Evolutionary conservation across 139 green algal genomes (phyloP), one percentile per base, ranked within the genome.

Genomic region (Eudorina sp.): DNA sequence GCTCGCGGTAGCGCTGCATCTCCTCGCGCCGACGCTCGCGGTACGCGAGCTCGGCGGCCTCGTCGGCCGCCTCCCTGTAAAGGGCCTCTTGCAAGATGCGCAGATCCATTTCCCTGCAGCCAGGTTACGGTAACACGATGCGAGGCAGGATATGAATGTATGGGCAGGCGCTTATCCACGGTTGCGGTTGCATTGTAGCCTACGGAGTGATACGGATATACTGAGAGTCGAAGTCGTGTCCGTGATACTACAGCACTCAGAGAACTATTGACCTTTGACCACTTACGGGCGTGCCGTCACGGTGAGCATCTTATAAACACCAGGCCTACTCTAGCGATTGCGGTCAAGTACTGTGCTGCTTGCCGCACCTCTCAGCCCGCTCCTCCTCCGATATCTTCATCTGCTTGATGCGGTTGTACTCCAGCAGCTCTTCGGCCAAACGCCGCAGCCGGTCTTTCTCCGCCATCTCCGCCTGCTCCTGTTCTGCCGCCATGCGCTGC

Each of bases 391-490:
- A 91, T 31, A 95, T 86, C 83, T 94, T 81, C 72, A 83, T 87
- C 55, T 91, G 90, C 72, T 91, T 93, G 43, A 93, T 86, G 62
- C 66, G 74, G 81, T 96, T 96, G 81, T 93, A 96, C 80, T 94
- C 88, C 58, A 89, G 85, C 48, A 95, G 83, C 79, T 96, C 93
- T 27, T 85, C 83, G 21, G 90, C 88, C 83, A 95, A 87, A 48
- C 53, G 36, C 75, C 62, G 48, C 92, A 94, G 89, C 18, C 70
- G 53, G 64, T 94, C 88, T 1, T 84, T 79, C 53, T 94, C 90
- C 36, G 72, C 83, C 5, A 23, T 74, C 34, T 94, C 92, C 19
- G 78, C 85, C 6, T 89, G 85, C 64, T 88, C 40, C 84, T 77
- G 38, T 62, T 90, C 89, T 53, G 90, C 84, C 18, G 87, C 83